phyloP scores from a whole-genome alignment of 2,329 filamentous ascomycete species.

The Fusarium lyarnte region DNA sequence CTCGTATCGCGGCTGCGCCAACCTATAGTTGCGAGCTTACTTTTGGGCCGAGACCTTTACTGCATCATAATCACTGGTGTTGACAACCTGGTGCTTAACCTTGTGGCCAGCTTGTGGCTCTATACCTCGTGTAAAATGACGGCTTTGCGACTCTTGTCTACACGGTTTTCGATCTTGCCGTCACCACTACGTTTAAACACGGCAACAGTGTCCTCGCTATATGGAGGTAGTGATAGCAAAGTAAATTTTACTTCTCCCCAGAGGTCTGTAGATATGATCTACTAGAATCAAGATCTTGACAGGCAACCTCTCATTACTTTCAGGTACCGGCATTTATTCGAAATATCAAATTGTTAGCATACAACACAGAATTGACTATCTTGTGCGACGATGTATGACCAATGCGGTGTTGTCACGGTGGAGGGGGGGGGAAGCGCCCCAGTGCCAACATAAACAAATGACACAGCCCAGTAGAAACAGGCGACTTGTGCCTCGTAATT shows the following conservation, averaged over 20 bases:
- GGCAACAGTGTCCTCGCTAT: too few species aligned
- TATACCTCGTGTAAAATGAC: too few species aligned
- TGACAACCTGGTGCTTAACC: background rate
- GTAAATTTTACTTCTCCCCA: background rate
- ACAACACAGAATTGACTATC: background rate
- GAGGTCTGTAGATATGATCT: background rate
- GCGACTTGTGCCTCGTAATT: rapidly evolving
- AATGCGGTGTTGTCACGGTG: background rate
- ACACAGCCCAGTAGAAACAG: too few species aligned
- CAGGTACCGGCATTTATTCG: background rate
- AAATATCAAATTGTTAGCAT: rapidly evolving
- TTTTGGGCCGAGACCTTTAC: rapidly evolving
- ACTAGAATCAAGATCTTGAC: rapidly evolving
- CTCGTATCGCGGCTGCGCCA: too few species aligned
- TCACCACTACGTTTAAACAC: too few species aligned
- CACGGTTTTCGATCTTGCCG: too few species aligned
- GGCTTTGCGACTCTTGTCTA: background rate
- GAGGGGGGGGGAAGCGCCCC: too few species aligned
- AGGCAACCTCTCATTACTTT: background rate
- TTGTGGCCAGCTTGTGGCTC: background rate
- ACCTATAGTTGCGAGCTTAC: rapidly evolving
- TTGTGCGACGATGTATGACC: background rate
- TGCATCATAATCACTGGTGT: background rate
- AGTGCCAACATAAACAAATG: background rate
- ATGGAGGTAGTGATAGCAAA: background rate